Percentiles rank a stretch among this genome's conserved stretches.
Conservation (phyloP, 2,329 filamentous ascomycete species). For the Pseudomassariella vexata region DNA sequence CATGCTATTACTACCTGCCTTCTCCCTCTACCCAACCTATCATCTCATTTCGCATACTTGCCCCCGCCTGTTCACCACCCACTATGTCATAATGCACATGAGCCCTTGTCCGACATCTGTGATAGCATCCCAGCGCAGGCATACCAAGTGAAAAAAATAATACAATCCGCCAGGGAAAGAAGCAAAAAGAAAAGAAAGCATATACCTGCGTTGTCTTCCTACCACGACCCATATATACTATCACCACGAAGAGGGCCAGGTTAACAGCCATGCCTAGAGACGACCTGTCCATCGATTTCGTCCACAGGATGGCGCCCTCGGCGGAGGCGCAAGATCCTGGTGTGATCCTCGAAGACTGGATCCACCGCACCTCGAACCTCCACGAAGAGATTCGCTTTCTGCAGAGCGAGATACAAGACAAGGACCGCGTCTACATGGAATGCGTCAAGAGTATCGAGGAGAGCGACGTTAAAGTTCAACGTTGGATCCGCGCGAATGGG, state of each 20-base stretch:
- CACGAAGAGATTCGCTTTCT: constrained; percentile 79
- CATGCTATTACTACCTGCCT: background rate
- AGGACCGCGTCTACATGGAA: constrained; percentile 67
- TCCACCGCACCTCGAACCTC: constrained; percentile 68
- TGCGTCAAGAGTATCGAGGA: constrained; percentile 64
- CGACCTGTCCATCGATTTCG: constrained; percentile 66
- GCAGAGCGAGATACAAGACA: constrained; percentile 76
- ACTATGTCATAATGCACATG: background rate
- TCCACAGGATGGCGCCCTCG: constrained; percentile 57
- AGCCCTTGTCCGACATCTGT: background rate
- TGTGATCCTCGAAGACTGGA: constrained; percentile 73
- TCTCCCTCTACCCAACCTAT: background rate
- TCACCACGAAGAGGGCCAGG: constrained; percentile 24
- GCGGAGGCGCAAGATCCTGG: constrained; percentile 57
- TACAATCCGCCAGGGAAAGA: constrained; percentile 7
- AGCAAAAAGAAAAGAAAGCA: constrained; percentile 16
- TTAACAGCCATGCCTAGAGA: constrained; percentile 69
- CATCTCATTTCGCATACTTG: background rate
- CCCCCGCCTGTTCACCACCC: background rate
- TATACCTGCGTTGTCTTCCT: constrained; percentile 13
- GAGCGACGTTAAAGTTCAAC: constrained; percentile 70
- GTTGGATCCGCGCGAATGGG: constrained; percentile 73
- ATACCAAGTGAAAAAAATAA: constrained; percentile 7
- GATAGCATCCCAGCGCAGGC: background rate
- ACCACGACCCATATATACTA: constrained; percentile 15